Conservation (phyloP, 441 rosid genomes). For the Populus hybrid region DNA sequence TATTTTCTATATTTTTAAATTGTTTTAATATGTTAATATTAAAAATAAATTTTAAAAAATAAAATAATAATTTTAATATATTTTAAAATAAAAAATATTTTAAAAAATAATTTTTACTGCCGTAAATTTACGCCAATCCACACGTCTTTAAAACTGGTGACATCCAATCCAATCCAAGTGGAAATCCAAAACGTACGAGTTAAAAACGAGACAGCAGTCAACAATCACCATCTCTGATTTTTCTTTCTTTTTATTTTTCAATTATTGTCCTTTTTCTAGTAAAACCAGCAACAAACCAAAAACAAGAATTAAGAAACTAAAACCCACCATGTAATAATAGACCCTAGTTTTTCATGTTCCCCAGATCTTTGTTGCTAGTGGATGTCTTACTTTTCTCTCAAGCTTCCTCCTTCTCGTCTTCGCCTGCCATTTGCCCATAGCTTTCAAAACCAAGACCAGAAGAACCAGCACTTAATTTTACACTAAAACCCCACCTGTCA, state of each 20-base stretch:
- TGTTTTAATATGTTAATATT: too few relatives aligned
- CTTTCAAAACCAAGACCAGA: not conserved
- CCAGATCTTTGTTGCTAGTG: too few relatives aligned
- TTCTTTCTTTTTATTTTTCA: not conserved
- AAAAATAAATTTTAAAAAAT: too few relatives aligned
- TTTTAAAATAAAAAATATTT: too few relatives aligned
- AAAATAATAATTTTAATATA: too few relatives aligned
- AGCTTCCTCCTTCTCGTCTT: not conserved
- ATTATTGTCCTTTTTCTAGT: not conserved
- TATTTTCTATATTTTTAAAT: too few relatives aligned
- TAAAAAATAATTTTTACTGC: too few relatives aligned
- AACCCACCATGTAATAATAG: not conserved
- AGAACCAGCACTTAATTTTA: not conserved
- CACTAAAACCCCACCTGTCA: not conserved
- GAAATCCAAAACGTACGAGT: not conserved
- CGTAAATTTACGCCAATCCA: not conserved
- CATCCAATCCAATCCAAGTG: not conserved
- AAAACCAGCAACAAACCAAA: not conserved
- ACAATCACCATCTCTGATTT: not conserved
- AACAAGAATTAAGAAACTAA: not conserved
- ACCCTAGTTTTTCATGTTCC: not conserved
- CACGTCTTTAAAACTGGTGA: not conserved
- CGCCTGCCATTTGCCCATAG: constrained; percentile 21
- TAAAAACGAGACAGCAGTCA: not conserved
- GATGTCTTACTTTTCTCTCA: too few relatives aligned